Base-by-base conservation (phyloP, 352 stramenopile species). In the Sclerospora graminicola region DNA sequence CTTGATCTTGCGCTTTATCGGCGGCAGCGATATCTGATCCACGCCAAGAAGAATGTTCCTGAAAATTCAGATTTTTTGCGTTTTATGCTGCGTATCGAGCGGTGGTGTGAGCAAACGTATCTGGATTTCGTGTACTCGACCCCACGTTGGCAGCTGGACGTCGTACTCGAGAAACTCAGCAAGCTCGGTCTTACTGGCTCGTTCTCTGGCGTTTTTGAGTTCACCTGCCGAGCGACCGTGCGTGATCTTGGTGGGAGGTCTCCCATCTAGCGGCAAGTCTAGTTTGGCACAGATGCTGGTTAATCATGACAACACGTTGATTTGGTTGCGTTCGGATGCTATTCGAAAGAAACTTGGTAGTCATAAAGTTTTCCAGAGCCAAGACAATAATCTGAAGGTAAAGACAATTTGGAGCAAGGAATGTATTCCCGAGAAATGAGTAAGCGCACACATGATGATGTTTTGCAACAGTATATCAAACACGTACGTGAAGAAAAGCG, bases 81-180 rank as follows among this genome's bases (percentile, higher is more conserved):
- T 84, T 84, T 39, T 87, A 87, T 50, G 57, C 60, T 2, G 74
- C 74, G 4, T 87, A 84, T 41, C 74, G 71, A 13, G 68, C 71
- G 0, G 71, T 87, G 20, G 74, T 87, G 18, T 69, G 74, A 0
- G 74, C 74, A 21, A 87, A 87, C 47, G 64, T 87, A 23, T 67
- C 54, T 21, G 74, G 74, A 5, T 84, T 87, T n/a, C n/a, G n/a
- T n/a, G n/a, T n/a, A n/a, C n/a, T n/a, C n/a, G n/a, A n/a, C n/a
- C n/a, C n/a, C n/a, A 72, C 42, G 1, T 45, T 87, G 4, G 53
- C 64, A 6, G 53, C 51, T 13, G 49, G 20, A 1, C 51, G 69
- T 5, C 63, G 70, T 10, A 57, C 51, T 5, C 23, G 44, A 16
- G 61, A 79, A 39, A 58, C 46, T 24, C 63, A 82, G 23, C 68